Base-by-base conservation (phyloP, 495 filamentous ascomycete genomes). In the Gamarada debralockiae region DNA sequence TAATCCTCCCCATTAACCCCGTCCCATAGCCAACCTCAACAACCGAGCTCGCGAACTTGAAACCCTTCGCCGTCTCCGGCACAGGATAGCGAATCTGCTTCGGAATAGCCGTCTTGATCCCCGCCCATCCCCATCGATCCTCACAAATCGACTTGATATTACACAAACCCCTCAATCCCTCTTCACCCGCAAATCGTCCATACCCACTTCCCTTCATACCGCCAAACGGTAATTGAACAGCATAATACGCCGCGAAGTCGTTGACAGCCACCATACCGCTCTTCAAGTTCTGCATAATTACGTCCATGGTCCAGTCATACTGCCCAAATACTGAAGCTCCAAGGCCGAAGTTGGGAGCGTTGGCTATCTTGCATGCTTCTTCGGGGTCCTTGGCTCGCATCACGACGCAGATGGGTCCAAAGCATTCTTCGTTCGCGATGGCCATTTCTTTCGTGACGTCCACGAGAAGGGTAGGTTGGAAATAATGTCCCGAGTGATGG, bases 221-320 rank as follows among this genome's bases (percentile, higher is more conserved):
- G 20, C 93, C 93, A 65, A 98, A 98, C 0, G 93, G 93, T 14
- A 98, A 68, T 69, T 93, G 89, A 14, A 95, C 89, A 21, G 92
- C 86, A 67, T 98, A 98, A 62, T 82, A 96, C 14, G 81, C 85
- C 18, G 82, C 93, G 57, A 98, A 98, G 70, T 97, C 93, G 61
- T 98, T 97, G 48, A 98, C 81, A 41, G 86, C 78, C 3, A 97
- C 87, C 87, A 96, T 96, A 22, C 93, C 93, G 2, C 85, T 83
- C 48, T 84, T 79, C 48, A 97, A 78, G 20, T 78, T 76, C n/a
- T 58, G 61, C 0, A 90, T 83, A 29, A 90, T 84, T 17, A 67
- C 63, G 36, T 79, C 67, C 3, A 90, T 69, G 45, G 78, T 69
- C 13, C 24, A 39, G 37, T 55, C 62, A 13, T 60, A 53, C 7